Evolutionary conservation across 139 green algal species (phyloP).

Genomic region (Micractinium conductrix): DNA sequence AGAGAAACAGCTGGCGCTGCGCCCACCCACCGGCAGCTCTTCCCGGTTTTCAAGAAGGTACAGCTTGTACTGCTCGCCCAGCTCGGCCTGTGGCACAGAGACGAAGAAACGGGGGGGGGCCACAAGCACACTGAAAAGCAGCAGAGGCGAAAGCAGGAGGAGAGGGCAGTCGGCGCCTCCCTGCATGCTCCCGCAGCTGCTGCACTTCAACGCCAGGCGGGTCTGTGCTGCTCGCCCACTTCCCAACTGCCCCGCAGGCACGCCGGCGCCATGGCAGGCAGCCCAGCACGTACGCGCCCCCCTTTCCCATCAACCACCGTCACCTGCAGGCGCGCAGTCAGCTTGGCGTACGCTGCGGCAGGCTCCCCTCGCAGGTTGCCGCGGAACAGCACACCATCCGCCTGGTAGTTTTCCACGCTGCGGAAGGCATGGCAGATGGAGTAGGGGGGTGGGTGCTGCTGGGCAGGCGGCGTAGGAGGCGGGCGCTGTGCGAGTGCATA

Average conservation of each 20-base stretch:
- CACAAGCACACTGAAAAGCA: background rate
- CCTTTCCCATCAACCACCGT: no score
- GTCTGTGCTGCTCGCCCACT: no score
- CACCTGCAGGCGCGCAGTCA: slow-evolving; percentile 64
- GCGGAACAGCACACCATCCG: slow-evolving; percentile 85
- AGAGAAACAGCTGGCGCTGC: background rate
- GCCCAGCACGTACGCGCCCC: no score
- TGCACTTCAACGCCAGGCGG: no score
- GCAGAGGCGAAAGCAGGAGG: background rate
- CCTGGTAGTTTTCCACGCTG: background rate
- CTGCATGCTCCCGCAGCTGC: no score
- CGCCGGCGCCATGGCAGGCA: no score
- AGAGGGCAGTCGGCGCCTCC: no score
- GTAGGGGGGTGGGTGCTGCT: background rate
- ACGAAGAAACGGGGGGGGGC: no score
- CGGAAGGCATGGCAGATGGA: background rate
- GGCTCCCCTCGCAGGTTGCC: slow-evolving; percentile 84
- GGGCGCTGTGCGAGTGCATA: no score
- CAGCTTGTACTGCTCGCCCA: slow-evolving; percentile 70
- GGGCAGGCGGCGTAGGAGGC: background rate
- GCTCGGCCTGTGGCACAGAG: slow-evolving; percentile 57
- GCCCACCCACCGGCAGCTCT: slow-evolving; percentile 71
- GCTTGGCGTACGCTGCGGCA: slow-evolving; percentile 58
- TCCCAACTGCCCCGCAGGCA: no score
- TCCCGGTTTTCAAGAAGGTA: slow-evolving; percentile 80